Conservation (phyloP, 495 filamentous ascomycete genomes). For the Tuber brumale region DNA sequence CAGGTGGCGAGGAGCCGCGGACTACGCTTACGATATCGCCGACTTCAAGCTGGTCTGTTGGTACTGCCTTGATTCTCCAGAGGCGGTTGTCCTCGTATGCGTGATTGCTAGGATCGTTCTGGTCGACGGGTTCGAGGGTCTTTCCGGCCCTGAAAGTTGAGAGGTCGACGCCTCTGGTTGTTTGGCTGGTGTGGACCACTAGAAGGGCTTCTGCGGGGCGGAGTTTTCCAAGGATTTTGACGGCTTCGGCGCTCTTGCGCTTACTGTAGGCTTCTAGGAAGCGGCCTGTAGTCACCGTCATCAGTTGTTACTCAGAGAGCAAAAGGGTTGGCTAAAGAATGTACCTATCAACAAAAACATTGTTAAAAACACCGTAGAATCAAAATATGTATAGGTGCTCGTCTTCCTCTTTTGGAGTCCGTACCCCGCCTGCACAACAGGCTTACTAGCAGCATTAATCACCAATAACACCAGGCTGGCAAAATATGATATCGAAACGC, state of each 20-base stretch:
- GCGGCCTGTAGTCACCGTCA: conserved; percentile 45
- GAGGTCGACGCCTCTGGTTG: neutral
- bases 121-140: neutral
- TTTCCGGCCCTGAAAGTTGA: neutral
- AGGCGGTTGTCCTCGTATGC: conserved; percentile 8
- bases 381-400: conserved; percentile 64
- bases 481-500: conserved; percentile 80
- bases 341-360: conserved; percentile 71
- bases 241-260: conserved; percentile 78
- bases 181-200: conserved; percentile 42
- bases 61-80: conserved; percentile 45
- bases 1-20: conserved; percentile 73
- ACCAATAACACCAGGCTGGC: conserved; percentile 72
- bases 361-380: conserved; percentile 86
- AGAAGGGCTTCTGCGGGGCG: conserved; percentile 71
- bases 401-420: conserved; percentile 43
- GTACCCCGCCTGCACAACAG: conserved; percentile 41
- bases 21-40: conserved; percentile 70
- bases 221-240: conserved; percentile 68
- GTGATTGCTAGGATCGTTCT: neutral
- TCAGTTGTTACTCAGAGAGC: neutral
- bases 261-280: conserved; percentile 86
- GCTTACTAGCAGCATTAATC: conserved; percentile 48
- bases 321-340: neutral
- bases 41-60: conserved; percentile 67